Conservation (phyloP, 2,329 filamentous ascomycete genomes). For the Diplodia scrobiculata region DNA sequence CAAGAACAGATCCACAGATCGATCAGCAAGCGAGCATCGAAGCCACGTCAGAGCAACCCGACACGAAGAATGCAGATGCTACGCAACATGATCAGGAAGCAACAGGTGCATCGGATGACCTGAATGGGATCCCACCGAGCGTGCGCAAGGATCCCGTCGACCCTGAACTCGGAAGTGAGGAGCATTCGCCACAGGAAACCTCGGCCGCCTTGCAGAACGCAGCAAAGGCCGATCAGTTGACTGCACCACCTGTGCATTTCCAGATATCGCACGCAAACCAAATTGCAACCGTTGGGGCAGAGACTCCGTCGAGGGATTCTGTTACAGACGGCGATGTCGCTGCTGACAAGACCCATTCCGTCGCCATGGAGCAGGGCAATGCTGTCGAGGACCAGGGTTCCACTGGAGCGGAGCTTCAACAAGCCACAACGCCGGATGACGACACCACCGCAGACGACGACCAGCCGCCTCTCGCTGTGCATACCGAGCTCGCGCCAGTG, state of each 20-base stretch:
- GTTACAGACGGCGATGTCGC: too few relatives aligned
- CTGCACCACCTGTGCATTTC: not conserved
- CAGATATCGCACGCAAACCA: not conserved
- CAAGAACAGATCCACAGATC: not conserved
- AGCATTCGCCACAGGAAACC: not conserved
- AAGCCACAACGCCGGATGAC: not conserved
- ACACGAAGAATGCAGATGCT: not conserved
- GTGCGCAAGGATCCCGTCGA: too few relatives aligned
- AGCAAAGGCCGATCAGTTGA: not conserved
- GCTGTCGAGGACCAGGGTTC: not conserved
- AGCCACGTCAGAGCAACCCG: not conserved
- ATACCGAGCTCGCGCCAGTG: not conserved
- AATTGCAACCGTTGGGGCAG: not conserved
- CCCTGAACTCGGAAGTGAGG: too few relatives aligned
- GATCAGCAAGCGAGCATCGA: not conserved
- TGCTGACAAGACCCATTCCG: not conserved
- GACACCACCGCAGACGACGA: not conserved
- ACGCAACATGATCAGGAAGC: not conserved
- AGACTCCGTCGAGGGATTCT: not conserved
- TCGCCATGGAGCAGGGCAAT: not conserved
- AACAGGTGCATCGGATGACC: not conserved
- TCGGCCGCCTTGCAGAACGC: not conserved
- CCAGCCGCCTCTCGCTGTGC: not conserved
- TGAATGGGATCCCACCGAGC: not conserved
- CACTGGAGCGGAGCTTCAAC: not conserved